Conservation (phyloP, 2,329 filamentous ascomycete species). For the Amauroascus verrucosus region DNA sequence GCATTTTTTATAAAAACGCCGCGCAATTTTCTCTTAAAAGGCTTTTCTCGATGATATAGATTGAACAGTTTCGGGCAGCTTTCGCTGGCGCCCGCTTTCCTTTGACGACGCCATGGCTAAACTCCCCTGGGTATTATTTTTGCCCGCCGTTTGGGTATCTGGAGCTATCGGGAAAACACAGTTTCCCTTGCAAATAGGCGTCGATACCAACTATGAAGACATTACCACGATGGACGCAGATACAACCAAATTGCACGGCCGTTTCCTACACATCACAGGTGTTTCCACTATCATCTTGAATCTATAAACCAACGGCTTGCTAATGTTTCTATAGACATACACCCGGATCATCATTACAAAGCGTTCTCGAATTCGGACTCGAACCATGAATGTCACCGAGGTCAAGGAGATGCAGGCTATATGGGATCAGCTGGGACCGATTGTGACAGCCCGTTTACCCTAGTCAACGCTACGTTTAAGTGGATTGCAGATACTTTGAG, state of each 20-base stretch:
- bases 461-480: constrained; percentile 79
- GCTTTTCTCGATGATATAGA: not conserved
- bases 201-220: not conserved
- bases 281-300: constrained; percentile 9
- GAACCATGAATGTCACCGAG: constrained; percentile 66
- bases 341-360: constrained; percentile 83
- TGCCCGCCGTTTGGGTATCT: not conserved
- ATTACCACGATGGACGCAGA: not conserved
- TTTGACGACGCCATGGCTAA: not conserved
- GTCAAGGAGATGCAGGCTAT: constrained; percentile 62
- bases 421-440: constrained; percentile 80
- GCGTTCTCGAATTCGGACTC: constrained; percentile 60
- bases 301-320: constrained; percentile 13
- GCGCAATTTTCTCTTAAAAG: not conserved
- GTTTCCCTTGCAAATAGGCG: not conserved
- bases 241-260: constrained; percentile 46
- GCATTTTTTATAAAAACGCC: too few relatives aligned
- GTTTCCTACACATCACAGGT: constrained; percentile 86
- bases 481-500: constrained; percentile 74
- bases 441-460: constrained; percentile 71
- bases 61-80: not conserved
- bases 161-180: not conserved
- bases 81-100: not conserved
- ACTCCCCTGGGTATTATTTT: not conserved
- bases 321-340: constrained; percentile 57